Conservation (phyloP, 495 filamentous ascomycete genomes). For the Sphaerosporella brunnea region DNA sequence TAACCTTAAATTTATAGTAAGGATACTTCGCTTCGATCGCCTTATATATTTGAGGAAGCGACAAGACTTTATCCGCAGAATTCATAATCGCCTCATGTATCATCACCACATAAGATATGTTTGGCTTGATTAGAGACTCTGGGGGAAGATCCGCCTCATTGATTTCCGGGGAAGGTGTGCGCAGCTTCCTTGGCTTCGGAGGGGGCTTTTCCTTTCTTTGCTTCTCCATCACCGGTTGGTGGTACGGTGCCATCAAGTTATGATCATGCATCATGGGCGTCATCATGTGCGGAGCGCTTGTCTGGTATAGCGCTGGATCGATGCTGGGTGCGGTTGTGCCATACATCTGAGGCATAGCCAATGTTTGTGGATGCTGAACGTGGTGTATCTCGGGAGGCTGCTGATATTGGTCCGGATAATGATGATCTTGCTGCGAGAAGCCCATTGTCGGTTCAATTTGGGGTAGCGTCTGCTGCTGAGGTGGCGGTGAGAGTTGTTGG, state of each 20-base stretch:
- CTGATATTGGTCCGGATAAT: neutral
- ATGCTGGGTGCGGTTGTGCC: conserved; percentile 6
- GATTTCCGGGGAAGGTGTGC: conserved; percentile 54
- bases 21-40: conserved; percentile 75
- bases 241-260: neutral
- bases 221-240: conserved; percentile 34
- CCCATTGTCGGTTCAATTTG: neutral
- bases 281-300: neutral
- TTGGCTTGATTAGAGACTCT: conserved; percentile 72
- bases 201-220: conserved; percentile 35
- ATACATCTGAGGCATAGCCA: neutral
- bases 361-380: neutral
- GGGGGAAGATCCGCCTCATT: conserved; percentile 59
- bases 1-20: conserved; percentile 65
- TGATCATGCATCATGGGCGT: neutral
- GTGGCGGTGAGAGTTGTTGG: neutral
- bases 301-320: neutral
- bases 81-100: conserved; percentile 77
- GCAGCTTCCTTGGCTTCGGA: conserved; percentile 36
- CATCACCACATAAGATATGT: conserved; percentile 70
- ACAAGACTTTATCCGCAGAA: conserved; percentile 49
- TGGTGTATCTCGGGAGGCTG: too few species aligned
- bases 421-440: neutral
- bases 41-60: conserved; percentile 85
- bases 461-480: neutral